Evolutionary conservation across 2,329 filamentous ascomycete genomes (phyloP).

Genomic region (Aspergillus texensis): DNA sequence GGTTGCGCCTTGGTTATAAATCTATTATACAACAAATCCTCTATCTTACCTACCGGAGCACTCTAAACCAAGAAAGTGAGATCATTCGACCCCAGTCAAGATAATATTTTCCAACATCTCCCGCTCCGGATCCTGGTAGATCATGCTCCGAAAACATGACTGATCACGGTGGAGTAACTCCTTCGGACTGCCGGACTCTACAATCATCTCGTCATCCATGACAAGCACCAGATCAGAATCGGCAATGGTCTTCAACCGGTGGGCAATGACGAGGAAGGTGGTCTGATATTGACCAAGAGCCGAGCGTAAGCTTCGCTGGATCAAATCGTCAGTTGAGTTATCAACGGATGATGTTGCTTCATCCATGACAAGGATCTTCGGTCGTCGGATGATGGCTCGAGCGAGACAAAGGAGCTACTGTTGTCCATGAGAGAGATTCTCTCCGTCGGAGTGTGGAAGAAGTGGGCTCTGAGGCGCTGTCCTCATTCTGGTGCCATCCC

Average conservation of each 20-base stretch:
- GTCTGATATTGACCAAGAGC: slow-evolving; percentile 60
- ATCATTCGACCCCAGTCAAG: neutral
- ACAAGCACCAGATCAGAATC: slow-evolving; percentile 77
- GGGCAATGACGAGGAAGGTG: slow-evolving; percentile 74
- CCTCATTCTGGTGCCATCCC: slow-evolving; percentile 41
- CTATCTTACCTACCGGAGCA: neutral
- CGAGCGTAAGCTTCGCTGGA: slow-evolving; percentile 73
- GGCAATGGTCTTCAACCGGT: slow-evolving; percentile 74
- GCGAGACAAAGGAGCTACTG: slow-evolving; percentile 36
- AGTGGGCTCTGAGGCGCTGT: neutral
- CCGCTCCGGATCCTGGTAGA: neutral
- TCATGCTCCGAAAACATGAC: slow-evolving; percentile 38
- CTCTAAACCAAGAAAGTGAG: neutral
- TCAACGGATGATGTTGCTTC: slow-evolving; percentile 80
- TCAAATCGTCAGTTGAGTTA: slow-evolving; percentile 73
- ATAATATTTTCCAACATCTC: neutral
- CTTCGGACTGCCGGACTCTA: slow-evolving; percentile 67
- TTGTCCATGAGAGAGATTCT: slow-evolving; percentile 33
- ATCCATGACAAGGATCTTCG: slow-evolving; percentile 78
- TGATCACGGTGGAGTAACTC: slow-evolving; percentile 47
- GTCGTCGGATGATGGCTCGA: slow-evolving; percentile 64
- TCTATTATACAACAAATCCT: neutral
- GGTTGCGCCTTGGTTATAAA: neutral
- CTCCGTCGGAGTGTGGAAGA: neutral
- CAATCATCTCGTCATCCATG: slow-evolving; percentile 67